Evolutionary conservation across 805 yeast genomes (phyloP), one percentile per base, ranked within the genome.

Genomic region (Saturnispora dispora): DNA sequence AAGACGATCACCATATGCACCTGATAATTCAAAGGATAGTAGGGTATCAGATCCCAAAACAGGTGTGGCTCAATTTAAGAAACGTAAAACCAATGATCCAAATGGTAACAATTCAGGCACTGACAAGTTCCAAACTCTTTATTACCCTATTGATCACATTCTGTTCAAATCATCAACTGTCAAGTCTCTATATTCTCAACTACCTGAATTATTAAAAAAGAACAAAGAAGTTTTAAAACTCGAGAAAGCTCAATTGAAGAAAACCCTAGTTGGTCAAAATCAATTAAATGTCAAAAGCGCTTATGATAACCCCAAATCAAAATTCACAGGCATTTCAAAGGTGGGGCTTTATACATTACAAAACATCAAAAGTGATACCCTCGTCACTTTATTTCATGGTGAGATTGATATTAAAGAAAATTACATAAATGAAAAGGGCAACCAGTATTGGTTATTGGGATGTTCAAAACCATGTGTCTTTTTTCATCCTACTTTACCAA

Each of bases 391-490:
- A 62, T 74, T 80, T 52, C 64, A 80, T 7, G 98, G 98, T 6
- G 90, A 85, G 57, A 65, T 91, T 2, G 83, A 81, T 56, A 71
- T 78, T 48, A 83, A 81, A 57, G 72, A 75, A 27, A 79, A 76
- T 58, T 90, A 90, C 63, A 74, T 77, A 20, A 62, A 65, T 2
- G 85, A 88, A 58, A 74, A 80, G 25, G 71, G 79, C 51, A 91
- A 90, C 65, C 96, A 89, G 62, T 91, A 88, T 66, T 66, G 80
- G 57, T 62, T 76, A 17, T 81, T 81, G 83, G 96, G 83, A 6
- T 83, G 83, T 52, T 83, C 80, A 48, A 74, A 75, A 50, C 83
- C 83, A 3, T 74, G 75, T 44, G 84, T 80, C 0, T 57, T 77
- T 10, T 79, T 81, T 56, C 78, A 81, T 49, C 74, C 81, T 0